phyloP scores from a whole-genome alignment of 1,284 basidiomycete genomes.

The Trichosporon coremiiforme region DNA sequence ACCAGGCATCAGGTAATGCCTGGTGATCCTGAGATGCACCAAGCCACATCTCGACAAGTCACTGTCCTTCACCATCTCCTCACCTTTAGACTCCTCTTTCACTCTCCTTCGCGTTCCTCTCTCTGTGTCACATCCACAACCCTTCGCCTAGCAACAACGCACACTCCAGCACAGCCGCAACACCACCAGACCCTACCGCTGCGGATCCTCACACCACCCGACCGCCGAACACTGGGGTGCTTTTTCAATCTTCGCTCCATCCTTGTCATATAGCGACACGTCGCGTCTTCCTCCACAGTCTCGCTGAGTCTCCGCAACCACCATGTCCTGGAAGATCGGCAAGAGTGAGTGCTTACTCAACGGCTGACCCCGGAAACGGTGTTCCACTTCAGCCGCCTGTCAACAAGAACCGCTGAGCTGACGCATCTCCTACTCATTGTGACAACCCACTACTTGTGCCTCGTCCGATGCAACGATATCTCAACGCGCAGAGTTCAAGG shows the following conservation, averaged over 20 bases:
- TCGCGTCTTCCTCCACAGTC: not conserved
- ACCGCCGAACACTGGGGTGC: not conserved
- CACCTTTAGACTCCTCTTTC: constrained; percentile 2
- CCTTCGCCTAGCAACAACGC: not conserved
- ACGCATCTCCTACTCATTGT: constrained; percentile 23
- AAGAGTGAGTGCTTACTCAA: constrained; percentile 55
- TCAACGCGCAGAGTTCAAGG: constrained; percentile 51
- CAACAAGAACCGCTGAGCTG: constrained; percentile 15
- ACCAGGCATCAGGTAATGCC: constrained; percentile 5
- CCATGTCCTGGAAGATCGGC: constrained; percentile 59
- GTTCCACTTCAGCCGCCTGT: not conserved
- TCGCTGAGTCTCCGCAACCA: constrained; percentile 19
- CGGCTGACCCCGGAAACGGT: not conserved
- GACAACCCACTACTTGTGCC: constrained; percentile 17
- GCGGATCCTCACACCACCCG: not conserved
- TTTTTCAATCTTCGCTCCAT: not conserved
- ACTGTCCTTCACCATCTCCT: constrained; percentile 4
- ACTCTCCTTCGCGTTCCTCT: constrained; percentile 23
- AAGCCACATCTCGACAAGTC: constrained; percentile 4
- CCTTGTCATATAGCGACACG: not conserved
- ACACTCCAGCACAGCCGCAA: not conserved
- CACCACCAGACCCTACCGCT: not conserved
- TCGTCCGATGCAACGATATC: constrained; percentile 17
- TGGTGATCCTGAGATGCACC: constrained; percentile 9
- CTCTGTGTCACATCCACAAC: constrained; percentile 11